These are phyloP conservation scores for Cyberlindnera japonica DNA, from an alignment of 805 yeast genomes.

Conservation along the genomic window DNA sequence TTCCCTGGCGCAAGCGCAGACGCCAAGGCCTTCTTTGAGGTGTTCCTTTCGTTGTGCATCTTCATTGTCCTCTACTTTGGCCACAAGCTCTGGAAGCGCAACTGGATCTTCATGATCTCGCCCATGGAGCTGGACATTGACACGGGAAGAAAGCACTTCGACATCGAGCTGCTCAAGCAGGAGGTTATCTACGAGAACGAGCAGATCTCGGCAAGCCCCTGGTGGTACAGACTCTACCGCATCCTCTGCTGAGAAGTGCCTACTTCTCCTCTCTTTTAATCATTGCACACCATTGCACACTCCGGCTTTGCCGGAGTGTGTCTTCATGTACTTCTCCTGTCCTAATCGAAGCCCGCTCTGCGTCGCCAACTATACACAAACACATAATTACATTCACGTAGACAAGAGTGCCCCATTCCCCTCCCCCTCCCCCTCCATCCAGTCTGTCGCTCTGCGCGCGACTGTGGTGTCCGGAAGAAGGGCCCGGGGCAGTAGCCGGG, in stretches of 20 bases:
- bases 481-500: conserved; percentile 1
- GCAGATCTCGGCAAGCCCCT: conserved; percentile 39
- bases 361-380: too few relatives aligned
- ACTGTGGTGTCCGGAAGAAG: neutral
- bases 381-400: too few relatives aligned
- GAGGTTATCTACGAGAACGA: conserved; percentile 51
- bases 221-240: conserved; percentile 39
- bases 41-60: conserved; percentile 63
- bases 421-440: too few relatives aligned
- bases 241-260: too few relatives aligned
- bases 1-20: conserved; percentile 58
- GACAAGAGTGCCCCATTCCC: too few relatives aligned
- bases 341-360: too few relatives aligned
- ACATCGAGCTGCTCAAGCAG: conserved; percentile 47
- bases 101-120: conserved; percentile 38
- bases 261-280: too few relatives aligned
- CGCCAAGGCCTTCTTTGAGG: conserved; percentile 58
- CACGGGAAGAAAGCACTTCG: conserved; percentile 50
- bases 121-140: conserved; percentile 35
- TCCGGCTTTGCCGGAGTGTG: too few relatives aligned
- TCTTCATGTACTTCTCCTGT: too few relatives aligned
- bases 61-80: conserved; percentile 52
- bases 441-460: neutral
- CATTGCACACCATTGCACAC: too few relatives aligned
- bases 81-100: conserved; percentile 52